Conservation (phyloP, 1,139 yeast species). For the Taphrina deformans region DNA sequence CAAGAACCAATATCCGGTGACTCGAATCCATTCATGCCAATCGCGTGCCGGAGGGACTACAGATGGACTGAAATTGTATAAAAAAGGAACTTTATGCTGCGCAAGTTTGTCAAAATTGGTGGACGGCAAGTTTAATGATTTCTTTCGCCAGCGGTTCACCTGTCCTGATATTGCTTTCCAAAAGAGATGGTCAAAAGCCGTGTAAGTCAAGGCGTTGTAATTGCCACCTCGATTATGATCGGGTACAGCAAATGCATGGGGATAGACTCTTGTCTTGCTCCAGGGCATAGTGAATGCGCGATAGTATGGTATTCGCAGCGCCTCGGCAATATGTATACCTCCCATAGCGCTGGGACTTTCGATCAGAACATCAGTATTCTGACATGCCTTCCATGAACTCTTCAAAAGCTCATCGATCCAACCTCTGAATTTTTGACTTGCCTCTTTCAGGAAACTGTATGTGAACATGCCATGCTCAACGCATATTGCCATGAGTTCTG, state of each 20-base stretch:
- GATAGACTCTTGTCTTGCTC: conserved; percentile 93
- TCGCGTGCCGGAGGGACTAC: conserved; percentile 91
- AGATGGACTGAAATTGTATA: conserved; percentile 83
- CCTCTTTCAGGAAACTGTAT: conserved; percentile 78
- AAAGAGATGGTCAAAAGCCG: conserved; percentile 83
- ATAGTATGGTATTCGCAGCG: conserved; percentile 81
- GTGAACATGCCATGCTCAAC: conserved; percentile 87
- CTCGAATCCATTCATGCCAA: conserved; percentile 89
- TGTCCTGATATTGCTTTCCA: conserved; percentile 94
- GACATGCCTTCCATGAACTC: conserved; percentile 84
- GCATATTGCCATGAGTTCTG: conserved; percentile 88
- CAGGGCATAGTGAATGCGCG: conserved; percentile 98
- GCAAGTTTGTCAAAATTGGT: conserved; percentile 71
- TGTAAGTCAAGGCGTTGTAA: conserved; percentile 87
- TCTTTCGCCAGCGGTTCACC: conserved; percentile 81
- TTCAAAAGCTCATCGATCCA: conserved; percentile 71
- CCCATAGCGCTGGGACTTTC: conserved; percentile 97
- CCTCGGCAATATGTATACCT: conserved; percentile 93
- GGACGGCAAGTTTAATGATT: conserved; percentile 61
- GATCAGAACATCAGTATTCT: conserved; percentile 77
- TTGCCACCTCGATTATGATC: conserved; percentile 91
- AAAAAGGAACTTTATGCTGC: conserved; percentile 78
- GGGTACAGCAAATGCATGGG: conserved; percentile 94
- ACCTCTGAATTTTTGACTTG: conserved; percentile 82
- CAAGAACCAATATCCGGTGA: conserved; percentile 94